phyloP scores from a whole-genome alignment of 1,284 basidiomycete species.

The Trametes hirsuta region DNA sequence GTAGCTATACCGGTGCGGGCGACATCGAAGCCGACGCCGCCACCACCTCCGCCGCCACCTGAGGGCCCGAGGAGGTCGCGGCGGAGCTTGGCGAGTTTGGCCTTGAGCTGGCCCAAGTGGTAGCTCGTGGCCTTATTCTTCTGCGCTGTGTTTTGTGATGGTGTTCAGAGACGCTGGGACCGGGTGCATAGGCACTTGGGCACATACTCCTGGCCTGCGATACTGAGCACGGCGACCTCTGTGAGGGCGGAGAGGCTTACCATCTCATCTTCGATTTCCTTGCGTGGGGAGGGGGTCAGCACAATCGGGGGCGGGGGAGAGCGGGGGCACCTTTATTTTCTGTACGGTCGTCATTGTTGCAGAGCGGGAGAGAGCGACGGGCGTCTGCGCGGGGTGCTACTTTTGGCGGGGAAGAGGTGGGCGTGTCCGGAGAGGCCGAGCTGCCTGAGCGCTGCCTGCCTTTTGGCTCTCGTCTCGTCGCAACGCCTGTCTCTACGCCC shows the following conservation, averaged over 20 bases:
- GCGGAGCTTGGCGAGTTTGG: conserved; percentile 96
- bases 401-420: neutral
- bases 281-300: conserved; percentile 8
- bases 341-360: conserved; percentile 81
- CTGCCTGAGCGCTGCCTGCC: no score
- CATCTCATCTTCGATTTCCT: conserved; percentile 98
- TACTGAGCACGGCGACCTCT: conserved; percentile 14
- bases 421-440: neutral
- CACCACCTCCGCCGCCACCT: conserved; percentile 84
- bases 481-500: conserved; percentile 6
- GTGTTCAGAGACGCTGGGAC: conserved; percentile 12
- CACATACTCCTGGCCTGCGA: conserved; percentile 45
- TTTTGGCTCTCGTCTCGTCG: conserved; percentile 10
- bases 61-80: conserved; percentile 87
- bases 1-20: conserved; percentile 96
- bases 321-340: conserved; percentile 76
- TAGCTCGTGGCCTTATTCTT: conserved; percentile 98
- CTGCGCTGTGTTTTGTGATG: conserved; percentile 58
- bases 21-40: conserved; percentile 93
- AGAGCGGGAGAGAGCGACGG: conserved; percentile 18
- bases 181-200: conserved; percentile 2
- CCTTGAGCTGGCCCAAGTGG: conserved; percentile 96
- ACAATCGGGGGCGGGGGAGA: conserved; percentile 5
- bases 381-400: conserved; percentile 7
- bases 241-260: conserved; percentile 46